These are phyloP conservation scores for Globisporangium acanthophoron DNA, from an alignment of 352 stramenopile genomes.

Conservation along the genomic window DNA sequence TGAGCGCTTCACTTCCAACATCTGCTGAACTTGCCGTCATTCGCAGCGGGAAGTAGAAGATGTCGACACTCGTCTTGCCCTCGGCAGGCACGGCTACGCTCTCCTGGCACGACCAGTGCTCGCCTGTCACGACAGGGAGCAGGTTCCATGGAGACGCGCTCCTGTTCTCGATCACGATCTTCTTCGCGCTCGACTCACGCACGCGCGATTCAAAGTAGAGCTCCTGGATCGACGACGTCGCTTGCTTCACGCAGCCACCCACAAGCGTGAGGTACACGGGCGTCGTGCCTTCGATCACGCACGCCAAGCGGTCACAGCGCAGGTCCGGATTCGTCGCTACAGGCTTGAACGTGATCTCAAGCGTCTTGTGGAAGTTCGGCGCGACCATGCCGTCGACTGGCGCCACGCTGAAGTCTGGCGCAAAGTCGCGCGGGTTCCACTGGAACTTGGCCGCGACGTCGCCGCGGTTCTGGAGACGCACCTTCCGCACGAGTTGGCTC, in stretches of 20 bases:
- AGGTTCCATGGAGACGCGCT: conserved; percentile 83
- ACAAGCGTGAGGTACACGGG: conserved; percentile 72
- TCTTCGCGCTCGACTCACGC: conserved; percentile 55
- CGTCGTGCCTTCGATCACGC: conserved; percentile 51
- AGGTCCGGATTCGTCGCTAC: conserved; percentile 76
- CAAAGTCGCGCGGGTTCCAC: conserved; percentile 77
- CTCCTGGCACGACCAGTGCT: conserved; percentile 83
- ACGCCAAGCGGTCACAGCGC: conserved; percentile 75
- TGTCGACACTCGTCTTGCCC: conserved; percentile 46
- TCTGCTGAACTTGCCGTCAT: conserved; percentile 58
- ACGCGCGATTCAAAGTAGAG: conserved; percentile 82
- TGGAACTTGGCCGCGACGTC: conserved; percentile 87
- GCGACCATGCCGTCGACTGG: conserved; percentile 78
- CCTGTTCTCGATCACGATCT: conserved; percentile 77
- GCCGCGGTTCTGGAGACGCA: conserved; percentile 88
- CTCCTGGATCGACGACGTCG: conserved; percentile 83
- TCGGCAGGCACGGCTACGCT: conserved; percentile 78
- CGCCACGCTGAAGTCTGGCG: conserved; percentile 74
- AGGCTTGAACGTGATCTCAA: conserved; percentile 91
- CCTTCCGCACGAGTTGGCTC: conserved; percentile 74
- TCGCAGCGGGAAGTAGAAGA: conserved; percentile 78
- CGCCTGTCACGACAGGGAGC: conserved; percentile 78
- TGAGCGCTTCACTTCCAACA: conserved; percentile 13
- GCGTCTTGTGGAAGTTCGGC: conserved; percentile 79
- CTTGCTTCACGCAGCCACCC: conserved; percentile 84